Percentiles rank a stretch among this genome's conserved stretches.
phyloP scores from a whole-genome alignment of 176 grass and related monocot genomes.

The Triticum aestivum region IWGSC_CS_RefSeq_v2.1 NC_057798.1:139426727-139427226 shows the following conservation, averaged over 20 bases:
- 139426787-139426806: constrained; percentile 57
- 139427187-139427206: constrained; percentile 94
- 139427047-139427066: constrained; percentile 89
- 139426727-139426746: constrained; percentile 95
- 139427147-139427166: constrained; percentile 91
- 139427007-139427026: constrained; percentile 96
- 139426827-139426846: constrained; percentile 89
- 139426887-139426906: constrained; percentile 99
- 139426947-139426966: constrained; percentile 68
- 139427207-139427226: constrained; percentile 84
- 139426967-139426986: constrained; percentile 86
- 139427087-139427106: constrained; percentile 59
- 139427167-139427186: constrained; percentile 92
- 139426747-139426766: constrained; percentile 96
- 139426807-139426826: constrained; percentile 73
- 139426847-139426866: constrained; percentile 95
- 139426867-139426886: constrained; percentile 89
- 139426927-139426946: constrained; percentile 51
- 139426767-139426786: constrained; percentile 95
- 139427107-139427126: constrained; percentile 69
- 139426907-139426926: constrained; percentile 79
- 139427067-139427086: constrained; percentile 94
- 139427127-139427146: constrained; percentile 79
- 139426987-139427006: constrained; percentile 96
- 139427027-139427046: constrained; percentile 96